Base-by-base conservation (phyloP, 1,284 basidiomycete species). In the Marasmius tenuissimus region DNA sequence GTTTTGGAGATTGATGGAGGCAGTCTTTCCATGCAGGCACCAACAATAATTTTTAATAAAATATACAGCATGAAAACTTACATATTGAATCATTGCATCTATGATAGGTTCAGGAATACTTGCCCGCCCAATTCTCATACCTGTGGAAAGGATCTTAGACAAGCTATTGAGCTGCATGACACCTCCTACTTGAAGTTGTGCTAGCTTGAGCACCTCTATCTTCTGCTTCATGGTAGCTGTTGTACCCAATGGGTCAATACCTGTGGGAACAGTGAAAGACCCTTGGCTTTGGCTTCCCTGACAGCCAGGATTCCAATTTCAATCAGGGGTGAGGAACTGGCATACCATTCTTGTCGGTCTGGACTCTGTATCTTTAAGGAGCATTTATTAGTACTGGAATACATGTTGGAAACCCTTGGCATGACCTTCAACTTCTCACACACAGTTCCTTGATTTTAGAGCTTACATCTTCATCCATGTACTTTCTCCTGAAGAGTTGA, bases 1-100 rank as follows among this genome's bases (percentile, higher is more conserved):
- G 0, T 86, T 79, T 75, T 97, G 94, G 34, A 97, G 80, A 75
- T 94, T 97, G 34, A 91, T n/a, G n/a, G n/a, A n/a, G n/a, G n/a
- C n/a, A n/a, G 50, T 86, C 33, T 16, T 50, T 10, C 34, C 47
- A n/a, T n/a, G n/a, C n/a, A n/a, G n/a, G n/a, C n/a, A n/a, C 50
- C 34, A 61, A 10, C 20, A 4, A 49, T 38, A 35, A 52, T 22
- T 50, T 12, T 14, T 9, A 37, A 14, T 45, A 45, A 14, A 18
- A 16, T 6, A 7, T 45, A 6, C 16, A 45, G 12, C 22, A 63
- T 57, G 57, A 11, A 14, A n/a, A 35, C 51, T 37, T 16, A 53
- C 51, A 37, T n/a, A 33, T 34, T 53, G 27, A 27, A 66, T 59
- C 50, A 65, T 57, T 12, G 55, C 56, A 27, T 54, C 50, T 22